Base-by-base conservation (phyloP, 768 basidiomycete genomes). In the Lyophyllum shimeji region DNA sequence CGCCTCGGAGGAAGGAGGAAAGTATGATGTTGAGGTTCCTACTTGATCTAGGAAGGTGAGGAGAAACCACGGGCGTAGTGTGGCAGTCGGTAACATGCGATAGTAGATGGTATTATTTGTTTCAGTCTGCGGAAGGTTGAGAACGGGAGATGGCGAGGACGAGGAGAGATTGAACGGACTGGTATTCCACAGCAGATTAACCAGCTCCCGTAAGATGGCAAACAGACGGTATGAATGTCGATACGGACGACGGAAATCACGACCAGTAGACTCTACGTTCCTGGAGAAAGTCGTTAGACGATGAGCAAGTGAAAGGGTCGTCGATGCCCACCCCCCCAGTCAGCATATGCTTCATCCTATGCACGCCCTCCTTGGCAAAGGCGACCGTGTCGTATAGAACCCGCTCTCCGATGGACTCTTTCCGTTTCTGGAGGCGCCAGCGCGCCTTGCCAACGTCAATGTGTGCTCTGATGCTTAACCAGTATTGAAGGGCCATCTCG, bases 401-500 rank as follows among this genome's bases (percentile, higher is more conserved):
- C 18, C 46, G 46, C 34, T 40, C 39, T n/a, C 39, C 39, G n/a
- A 40, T 15, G 2, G 39, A 3, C n/a, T 40, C 39, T 7, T 40
- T 18, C 9, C 17, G 39, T n/a, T 40, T 40, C 9, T 18, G 39
- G 4, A 60, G 59, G 20, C 56, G 59, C 53, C 59, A 57, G 31
- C 55, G 59, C 37, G 53, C 47, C 9, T 21, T 53, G 27, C 34
- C 42, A 6, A 51, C 43, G 20, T 53, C 46, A 18, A 50, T 37
- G 5, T 37, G 27, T 2, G 37, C n/a, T n/a, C 52, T 56, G 8
- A 58, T 46, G 12, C 33, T 29, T 34, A 64, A 61, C 69, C 69
- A 72, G n/a, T 42, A 45, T 5, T 54, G 53, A 1, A 72, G 64
- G 12, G 66, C 63, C 29, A 50, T 55, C 12, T 61, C 52, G 1